Base-by-base conservation (phyloP, 2,329 filamentous ascomycete genomes). In the Paecilomyces variotii region DNA sequence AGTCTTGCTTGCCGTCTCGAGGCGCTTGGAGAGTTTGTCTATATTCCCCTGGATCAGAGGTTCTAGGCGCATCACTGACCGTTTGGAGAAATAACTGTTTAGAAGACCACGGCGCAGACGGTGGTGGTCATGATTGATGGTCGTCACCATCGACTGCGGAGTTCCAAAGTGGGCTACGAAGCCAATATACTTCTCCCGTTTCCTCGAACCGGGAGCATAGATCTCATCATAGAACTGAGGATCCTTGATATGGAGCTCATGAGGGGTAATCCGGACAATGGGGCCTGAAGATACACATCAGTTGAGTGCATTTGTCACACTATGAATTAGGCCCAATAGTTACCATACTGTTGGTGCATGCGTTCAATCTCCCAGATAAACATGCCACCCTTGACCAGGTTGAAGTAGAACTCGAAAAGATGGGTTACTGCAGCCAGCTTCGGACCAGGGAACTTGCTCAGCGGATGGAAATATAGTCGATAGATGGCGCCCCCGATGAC, bases 41-140 rank as follows among this genome's bases (percentile, higher is more conserved):
- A 74, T 66, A 49, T 70, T 77, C 9, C 69, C 63, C 9, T 68
- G 64, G 25, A 80, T 71, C 3, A 76, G 65, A 0, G 72, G 71
- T n/a, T 76, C 71, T 1, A 79, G 67, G 4, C 60, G 60, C 2
- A 63, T 62, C 24, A 79, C 70, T 6, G 72, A 72, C 2, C 70
- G 70, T 34, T 68, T 71, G 7, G 74, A 76, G 25, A 63, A 63
- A 32, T 53, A 63, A 3, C 62, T 63, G 54, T 65, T 68, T 50
- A 70, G 53, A 10, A 64, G 53, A 19, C 56, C 55, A 0, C 68
- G 64, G 12, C 68, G 65, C 26, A 65, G 35, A 9, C 66, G 64
- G 56, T 70, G 68, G 11, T 62, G 56, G 32, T 67, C 62, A 59
- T 68, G 63, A 9, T 58, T 25, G 6, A 61, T 58, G 1, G 65